Conservation (phyloP, 2,329 filamentous ascomycete species). For the Colletotrichum tofieldiae region DNA sequence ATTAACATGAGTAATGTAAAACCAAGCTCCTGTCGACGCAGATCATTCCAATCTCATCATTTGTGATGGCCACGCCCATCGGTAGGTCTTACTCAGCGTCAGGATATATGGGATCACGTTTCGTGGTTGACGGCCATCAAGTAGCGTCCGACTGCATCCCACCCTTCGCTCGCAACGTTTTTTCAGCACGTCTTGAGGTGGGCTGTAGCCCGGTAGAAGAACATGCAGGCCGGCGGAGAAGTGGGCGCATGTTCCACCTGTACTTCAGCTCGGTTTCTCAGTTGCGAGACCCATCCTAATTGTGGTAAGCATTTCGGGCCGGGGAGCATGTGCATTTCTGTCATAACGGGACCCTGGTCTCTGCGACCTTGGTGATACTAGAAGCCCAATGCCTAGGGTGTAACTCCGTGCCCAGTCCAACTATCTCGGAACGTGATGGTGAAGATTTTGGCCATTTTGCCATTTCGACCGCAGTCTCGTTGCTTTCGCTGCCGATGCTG, state of each 20-base stretch:
- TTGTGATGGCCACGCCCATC: slow-evolving; percentile 71
- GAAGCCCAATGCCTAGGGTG: slow-evolving; percentile 66
- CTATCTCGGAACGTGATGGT: slow-evolving; percentile 77
- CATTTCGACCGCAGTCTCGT: slow-evolving; percentile 76
- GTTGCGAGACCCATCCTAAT: slow-evolving; percentile 72
- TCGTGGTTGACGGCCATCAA: slow-evolving; percentile 72
- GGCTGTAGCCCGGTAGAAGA: slow-evolving; percentile 62
- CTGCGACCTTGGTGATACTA: slow-evolving; percentile 71
- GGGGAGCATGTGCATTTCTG: slow-evolving; percentile 71
- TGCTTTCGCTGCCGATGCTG: slow-evolving; percentile 70
- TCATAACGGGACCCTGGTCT: slow-evolving; percentile 65
- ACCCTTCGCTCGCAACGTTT: too few relatives aligned
- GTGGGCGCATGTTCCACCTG: slow-evolving; percentile 74
- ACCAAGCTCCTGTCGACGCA: slow-evolving; percentile 65
- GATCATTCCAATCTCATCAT: slow-evolving; percentile 61
- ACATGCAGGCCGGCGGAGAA: slow-evolving; percentile 73
- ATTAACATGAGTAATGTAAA: slow-evolving; percentile 75
- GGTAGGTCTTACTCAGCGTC: slow-evolving; percentile 73
- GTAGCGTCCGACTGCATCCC: slow-evolving; percentile 50
- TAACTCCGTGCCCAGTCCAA: slow-evolving; percentile 77
- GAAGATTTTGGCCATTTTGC: slow-evolving; percentile 76
- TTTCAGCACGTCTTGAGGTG: slow-evolving; percentile 59
- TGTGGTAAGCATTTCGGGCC: slow-evolving; percentile 73
- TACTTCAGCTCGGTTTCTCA: slow-evolving; percentile 75
- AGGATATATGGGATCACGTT: slow-evolving; percentile 68